Base-by-base conservation (phyloP, 148 eudicot species). In the Drosera capensis region DNA sequence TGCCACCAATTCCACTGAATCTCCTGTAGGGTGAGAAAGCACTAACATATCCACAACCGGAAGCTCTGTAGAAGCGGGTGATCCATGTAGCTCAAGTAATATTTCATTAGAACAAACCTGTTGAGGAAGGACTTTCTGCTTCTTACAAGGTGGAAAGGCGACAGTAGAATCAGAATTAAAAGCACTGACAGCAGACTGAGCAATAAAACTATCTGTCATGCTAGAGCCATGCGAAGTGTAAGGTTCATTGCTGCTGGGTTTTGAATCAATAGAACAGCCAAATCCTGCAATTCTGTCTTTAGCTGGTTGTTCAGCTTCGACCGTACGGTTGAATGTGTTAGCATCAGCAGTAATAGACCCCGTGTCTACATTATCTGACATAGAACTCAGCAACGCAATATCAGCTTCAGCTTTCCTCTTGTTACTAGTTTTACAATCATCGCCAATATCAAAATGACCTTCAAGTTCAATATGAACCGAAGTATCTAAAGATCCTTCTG, bases 351-450 rank as follows among this genome's bases (percentile, higher is more conserved):
- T 15, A 24, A 34, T 14, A 30, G 45, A 45, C 37, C 23, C 20
- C 9, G 7, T 13, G 18, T 22, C 31, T 28, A 14, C 20, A 20
- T 51, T 56, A 28, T 46, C 17, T 11, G 37, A 45, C 46, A 26
- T 44, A 25, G 62, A 40, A 57, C 54, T 50, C 45, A 51, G 48
- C 52, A 45, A 41, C 38, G 25, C 52, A 8, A 20, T 43, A 36
- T 64, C 53, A 47, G 24, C 48, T 31, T 20, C 52, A 47, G 20
- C 47, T 56, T 71, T 71, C 54, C 71, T 73, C 70, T 71, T 70
- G 37, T 58, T 66, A 14, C 7, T 52, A 43, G 42, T 26, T 19
- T 28, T 50, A 40, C 44, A 56, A 12, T 45, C 57, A 22, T 57
- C 26, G 22, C 17, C 64, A 58, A 57, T 53, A 46, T 53, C 22